Evolutionary conservation across 805 yeast species (phyloP), one percentile per base, ranked within the genome.

Genomic region (Ogataea paradorogensis): DNA sequence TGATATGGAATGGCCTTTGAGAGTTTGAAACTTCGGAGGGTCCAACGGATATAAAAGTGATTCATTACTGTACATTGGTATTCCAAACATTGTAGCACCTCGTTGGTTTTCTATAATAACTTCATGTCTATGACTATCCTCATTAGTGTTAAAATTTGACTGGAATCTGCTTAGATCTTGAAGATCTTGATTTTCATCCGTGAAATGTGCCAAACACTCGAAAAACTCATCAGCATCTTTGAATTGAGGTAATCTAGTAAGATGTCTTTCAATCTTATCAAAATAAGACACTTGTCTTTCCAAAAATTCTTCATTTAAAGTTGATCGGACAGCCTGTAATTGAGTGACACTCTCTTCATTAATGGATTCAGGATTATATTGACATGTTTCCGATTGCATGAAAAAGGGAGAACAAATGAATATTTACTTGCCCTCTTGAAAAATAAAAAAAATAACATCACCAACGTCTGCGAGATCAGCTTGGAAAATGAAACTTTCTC

Each of bases 61-160:
- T 30, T 71, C 65, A 29, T 65, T 60, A 25, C 74, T 64, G 47
- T 67, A 76, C 32, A 74, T 43, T 2, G 79, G 78, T 3, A 72
- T 70, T 2, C 81, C 82, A 54, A 74, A 71, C 10, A 74, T 26
- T 33, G 70, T 72, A 35, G 71, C 52, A 0, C 82, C 82, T 15
- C 82, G 60, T 52, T 76, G 80, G 48, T 76, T 76, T 47, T 76
- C 82, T 7, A 75, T 56, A 1, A 76, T 53, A 28, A 74, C 59
- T 27, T 75, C 81, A 39, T 58, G 64, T 24, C 44, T 44, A 24
- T 33, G 27, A 0, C 29, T 16, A 3, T 42, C 44, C 2, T 30
- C 35, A 4, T 40, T 32, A 9, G 24, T 28, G 15, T 15, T 32
- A n/a, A 47, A 10, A 2, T 31, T 24, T 11, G 31, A 13, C 15